Base-by-base conservation (phyloP, 2,329 filamentous ascomycete species). In the Aspergillus japonicus region DNA sequence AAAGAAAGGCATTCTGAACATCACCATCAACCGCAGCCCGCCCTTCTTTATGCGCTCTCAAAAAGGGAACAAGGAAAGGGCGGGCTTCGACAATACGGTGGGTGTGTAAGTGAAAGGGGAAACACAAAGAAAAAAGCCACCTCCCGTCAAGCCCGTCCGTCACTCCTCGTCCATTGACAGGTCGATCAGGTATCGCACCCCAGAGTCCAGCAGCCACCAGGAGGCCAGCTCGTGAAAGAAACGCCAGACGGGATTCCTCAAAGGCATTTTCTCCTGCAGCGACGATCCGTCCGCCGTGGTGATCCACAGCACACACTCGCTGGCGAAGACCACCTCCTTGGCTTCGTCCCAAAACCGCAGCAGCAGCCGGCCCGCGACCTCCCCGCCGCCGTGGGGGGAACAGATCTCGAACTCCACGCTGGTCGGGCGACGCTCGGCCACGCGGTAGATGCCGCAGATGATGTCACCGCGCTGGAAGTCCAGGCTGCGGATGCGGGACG, bases 171-270 rank as follows among this genome's bases (percentile, higher is more conserved):
- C 65, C 54, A 44, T 44, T 44, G 39, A 44, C 39, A 70, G 29
- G 29, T 66, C 66, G 54, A 59, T 64, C 62, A 76, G 39, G 67
- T 73, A 75, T 23, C 52, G 53, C 21, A 71, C 65, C 4, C 73
- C 73, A 10, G 71, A 73, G 57, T 73, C 73, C 55, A 76, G 54
- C 58, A 76, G 64, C 72, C 73, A 75, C 74, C 73, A 76, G 29
- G 72, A 55, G 21, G 71, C 68, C 33, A 69, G 64, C 55, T 76
- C 73, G 61, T 76, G 72, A 57, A 75, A 57, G 56, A 67, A 75
- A 10, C 63, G 64, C n/a, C 69, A 12, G 26, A 68, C n/a, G 12
- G 59, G 59, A 16, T 62, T 68, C 56, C 76, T 73, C 51, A 75
- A 59, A 11, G 72, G 73, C 66, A 76, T 65, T 19, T 26, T 57